A percentile compares a stretch with the other conserved stretches of the same genome.
phyloP scores from a whole-genome alignment of 805 yeast species.

The Cyberlindnera subsufficiens region DNA sequence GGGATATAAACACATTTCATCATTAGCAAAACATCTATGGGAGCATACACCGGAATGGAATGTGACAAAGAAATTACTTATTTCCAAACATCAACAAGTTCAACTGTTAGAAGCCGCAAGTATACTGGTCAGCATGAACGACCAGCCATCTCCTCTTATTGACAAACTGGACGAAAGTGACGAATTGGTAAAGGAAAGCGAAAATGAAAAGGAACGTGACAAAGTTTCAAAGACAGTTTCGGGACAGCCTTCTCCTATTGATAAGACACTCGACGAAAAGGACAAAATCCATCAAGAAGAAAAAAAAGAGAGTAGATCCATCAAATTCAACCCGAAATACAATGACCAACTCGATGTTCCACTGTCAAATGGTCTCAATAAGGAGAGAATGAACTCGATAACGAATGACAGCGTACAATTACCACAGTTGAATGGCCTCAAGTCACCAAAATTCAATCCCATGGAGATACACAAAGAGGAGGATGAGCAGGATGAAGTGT shows the following conservation, averaged over 20 bases:
- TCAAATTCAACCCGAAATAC: conserved; percentile 11
- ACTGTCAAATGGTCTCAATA: conserved; percentile 6
- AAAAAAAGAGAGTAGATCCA: no score
- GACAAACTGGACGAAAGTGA: neutral
- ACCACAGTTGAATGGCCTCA: conserved; percentile 1
- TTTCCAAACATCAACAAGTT: conserved; percentile 32
- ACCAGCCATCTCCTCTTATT: neutral
- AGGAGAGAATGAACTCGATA: conserved; percentile 3
- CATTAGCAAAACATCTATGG: conserved; percentile 87
- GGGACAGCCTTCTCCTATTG: no score
- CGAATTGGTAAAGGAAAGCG: no score
- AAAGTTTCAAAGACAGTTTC: no score
- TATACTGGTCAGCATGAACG: conserved; percentile 20
- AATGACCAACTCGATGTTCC: conserved; percentile 6
- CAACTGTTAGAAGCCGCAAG: conserved; percentile 23
- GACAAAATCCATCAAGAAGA: no score
- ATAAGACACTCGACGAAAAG: no score
- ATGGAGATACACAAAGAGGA: conserved; percentile 3
- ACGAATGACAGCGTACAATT: neutral
- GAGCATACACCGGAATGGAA: conserved; percentile 95
- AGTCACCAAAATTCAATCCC: conserved; percentile 1
- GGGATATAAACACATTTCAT: conserved; percentile 82
- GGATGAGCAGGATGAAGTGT: conserved; percentile 1
- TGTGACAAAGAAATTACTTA: conserved; percentile 71
- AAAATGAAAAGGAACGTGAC: no score